Base-by-base conservation (phyloP, 23 red algal genomes). In the Gracilaria vermiculophylla region DNA sequence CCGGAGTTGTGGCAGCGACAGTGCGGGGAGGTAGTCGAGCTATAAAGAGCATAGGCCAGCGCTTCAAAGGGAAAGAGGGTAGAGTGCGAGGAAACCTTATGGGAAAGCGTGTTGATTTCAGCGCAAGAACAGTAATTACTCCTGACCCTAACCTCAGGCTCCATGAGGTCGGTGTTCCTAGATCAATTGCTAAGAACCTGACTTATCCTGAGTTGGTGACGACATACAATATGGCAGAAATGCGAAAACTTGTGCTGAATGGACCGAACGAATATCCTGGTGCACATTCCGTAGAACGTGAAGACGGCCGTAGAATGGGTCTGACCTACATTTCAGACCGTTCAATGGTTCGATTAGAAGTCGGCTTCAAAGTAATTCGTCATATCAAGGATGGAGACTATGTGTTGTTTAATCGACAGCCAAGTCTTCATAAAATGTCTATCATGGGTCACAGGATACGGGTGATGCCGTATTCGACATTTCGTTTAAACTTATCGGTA, bases 101-200 rank as follows among this genome's bases (percentile, higher is more conserved):
- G 97, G 97, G 97, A 27, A 99, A 99, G 67, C 92, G 97, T 53
- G 97, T 99, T 37, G 89, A 99, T 64, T 99, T 95, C 92, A 95
- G 92, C 48, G 97, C 97, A 43, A 76, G 97, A 60, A 99, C 97
- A 2, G 97, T 99, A 15, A 99, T 99, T 41, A 99, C 97, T 27
- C 86, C 97, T 19, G 97, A 99, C 67, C 97, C 97, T 2, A 92
- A 95, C 57, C 86, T 99, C 43, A 85, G 48, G 62, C 76, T 99
- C 19, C 89, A 99, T 45, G 92, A 99, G 69, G 97, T 99, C 41
- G 97, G 97, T 27, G 97, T 99, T 2, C 97, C 97, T 11, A 75
- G 57, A 34, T 85, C 91, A 1, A 94, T 99, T 78, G 97, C 97
- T 8, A 85, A 77, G 89, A 99, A 94, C 60, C 84, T 99, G 20